Conservation (phyloP, 305 asterid genomes). For the Solanum hybrid region DNA sequence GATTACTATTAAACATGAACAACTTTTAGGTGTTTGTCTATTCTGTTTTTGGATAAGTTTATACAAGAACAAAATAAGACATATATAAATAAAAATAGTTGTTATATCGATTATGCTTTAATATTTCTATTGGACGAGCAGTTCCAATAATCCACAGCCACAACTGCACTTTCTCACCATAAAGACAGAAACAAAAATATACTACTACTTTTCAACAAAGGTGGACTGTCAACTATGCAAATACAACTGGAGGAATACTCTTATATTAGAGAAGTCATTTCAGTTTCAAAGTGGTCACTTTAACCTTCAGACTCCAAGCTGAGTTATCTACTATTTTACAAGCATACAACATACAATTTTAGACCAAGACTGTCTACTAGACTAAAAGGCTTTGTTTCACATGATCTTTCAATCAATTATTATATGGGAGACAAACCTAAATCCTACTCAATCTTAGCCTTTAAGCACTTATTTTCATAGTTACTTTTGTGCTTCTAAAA, state of each 20-base stretch:
- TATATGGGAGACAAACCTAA: no score
- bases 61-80: background rate
- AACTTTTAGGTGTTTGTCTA: background rate
- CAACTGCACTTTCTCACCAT: background rate
- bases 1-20: background rate
- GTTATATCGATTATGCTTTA: background rate
- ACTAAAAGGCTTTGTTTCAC: no score
- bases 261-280: no score
- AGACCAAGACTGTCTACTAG: no score
- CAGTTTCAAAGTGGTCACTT: no score
- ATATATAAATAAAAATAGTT: background rate
- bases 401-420: no score
- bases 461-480: no score
- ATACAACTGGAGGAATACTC: background rate
- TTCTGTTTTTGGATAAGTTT: background rate
- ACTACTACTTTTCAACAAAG: background rate
- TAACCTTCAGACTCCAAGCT: no score
- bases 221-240: background rate
- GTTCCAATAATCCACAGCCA: background rate
- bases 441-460: no score
- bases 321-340: no score
- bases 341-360: no score
- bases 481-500: no score
- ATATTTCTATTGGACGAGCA: background rate
- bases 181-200: background rate